Percentiles rank a stretch among this genome's conserved stretches.
phyloP scores from a whole-genome alignment of 2,329 filamentous ascomycete species.

The Ascochyta fabae region DNA sequence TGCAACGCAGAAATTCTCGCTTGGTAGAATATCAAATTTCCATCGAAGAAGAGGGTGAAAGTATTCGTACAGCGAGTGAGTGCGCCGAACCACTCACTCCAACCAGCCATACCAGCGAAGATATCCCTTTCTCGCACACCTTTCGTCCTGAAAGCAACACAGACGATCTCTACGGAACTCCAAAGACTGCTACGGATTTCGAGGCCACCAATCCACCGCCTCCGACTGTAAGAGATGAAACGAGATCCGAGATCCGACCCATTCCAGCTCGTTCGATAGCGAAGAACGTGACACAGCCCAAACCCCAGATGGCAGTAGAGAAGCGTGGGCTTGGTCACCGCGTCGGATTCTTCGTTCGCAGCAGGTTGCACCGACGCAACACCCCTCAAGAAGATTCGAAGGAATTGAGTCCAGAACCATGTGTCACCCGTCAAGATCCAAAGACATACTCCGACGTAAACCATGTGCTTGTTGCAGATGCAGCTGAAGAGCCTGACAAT shows the following conservation, averaged over 20 bases:
- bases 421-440: neutral
- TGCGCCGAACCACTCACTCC: constrained; percentile 50
- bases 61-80: constrained; percentile 48
- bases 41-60: constrained; percentile 50
- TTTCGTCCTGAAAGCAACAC: constrained; percentile 39
- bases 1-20: constrained; percentile 38
- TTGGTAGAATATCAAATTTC: constrained; percentile 35
- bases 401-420: neutral
- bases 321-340: constrained; percentile 41
- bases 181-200: constrained; percentile 16
- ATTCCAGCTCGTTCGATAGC: constrained; percentile 10
- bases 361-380: constrained; percentile 36
- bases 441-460: neutral
- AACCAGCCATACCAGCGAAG: constrained; percentile 45
- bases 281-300: constrained; percentile 1
- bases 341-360: constrained; percentile 43
- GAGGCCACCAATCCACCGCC: neutral
- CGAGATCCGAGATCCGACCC: neutral
- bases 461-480: neutral
- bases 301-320: constrained; percentile 25
- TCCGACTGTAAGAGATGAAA: neutral
- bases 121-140: constrained; percentile 33
- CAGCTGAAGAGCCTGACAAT: neutral
- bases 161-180: constrained; percentile 27
- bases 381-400: constrained; percentile 29